Percentiles rank a stretch among this genome's conserved stretches.
These are phyloP conservation scores for Gamsiella multidivaricata DNA, from an alignment of 192 early-diverging fungal genomes.

Conservation along the genomic window DNA sequence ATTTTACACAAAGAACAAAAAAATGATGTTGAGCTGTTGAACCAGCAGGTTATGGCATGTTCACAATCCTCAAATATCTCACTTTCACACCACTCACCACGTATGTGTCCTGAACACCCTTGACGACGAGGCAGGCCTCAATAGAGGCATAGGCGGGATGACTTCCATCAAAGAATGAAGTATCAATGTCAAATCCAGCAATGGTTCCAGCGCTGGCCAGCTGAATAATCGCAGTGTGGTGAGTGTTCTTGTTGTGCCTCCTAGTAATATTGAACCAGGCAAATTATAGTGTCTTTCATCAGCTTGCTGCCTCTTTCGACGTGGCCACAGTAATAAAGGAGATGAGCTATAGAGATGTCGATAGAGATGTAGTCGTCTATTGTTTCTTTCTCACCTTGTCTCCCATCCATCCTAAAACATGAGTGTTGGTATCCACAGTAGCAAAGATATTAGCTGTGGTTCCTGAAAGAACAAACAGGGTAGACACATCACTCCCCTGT, in stretches of 20 bases:
- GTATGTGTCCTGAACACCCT: slow-evolving; percentile 54
- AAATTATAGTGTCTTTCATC: background rate
- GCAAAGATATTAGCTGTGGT: too few relatives aligned
- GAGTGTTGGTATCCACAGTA: too few relatives aligned
- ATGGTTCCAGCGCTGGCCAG: slow-evolving; percentile 86
- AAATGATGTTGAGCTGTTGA: too few relatives aligned
- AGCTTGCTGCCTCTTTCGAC: background rate
- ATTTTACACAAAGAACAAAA: background rate
- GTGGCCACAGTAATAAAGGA: background rate
- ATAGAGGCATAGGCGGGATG: slow-evolving; percentile 79
- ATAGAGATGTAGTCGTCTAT: too few relatives aligned
- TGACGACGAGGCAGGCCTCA: slow-evolving; percentile 66
- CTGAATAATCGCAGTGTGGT: slow-evolving; percentile 74
- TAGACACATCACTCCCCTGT: too few relatives aligned
- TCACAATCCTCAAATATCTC: slow-evolving; percentile 12
- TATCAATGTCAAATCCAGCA: slow-evolving; percentile 90
- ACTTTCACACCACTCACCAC: slow-evolving; percentile 33
- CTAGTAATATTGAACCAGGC: slow-evolving; percentile 2
- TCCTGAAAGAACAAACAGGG: too few relatives aligned
- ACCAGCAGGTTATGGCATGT: too few relatives aligned
- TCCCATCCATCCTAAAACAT: slow-evolving; percentile 58
- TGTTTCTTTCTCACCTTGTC: slow-evolving; percentile 28
- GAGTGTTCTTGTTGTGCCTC: slow-evolving; percentile 48
- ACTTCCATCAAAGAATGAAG: slow-evolving; percentile 91
- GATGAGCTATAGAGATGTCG: too few relatives aligned